Percentiles rank a stretch among this genome's conserved stretches.
phyloP scores from a whole-genome alignment of 345 rosid species.

The Syzygium jambos region DNA sequence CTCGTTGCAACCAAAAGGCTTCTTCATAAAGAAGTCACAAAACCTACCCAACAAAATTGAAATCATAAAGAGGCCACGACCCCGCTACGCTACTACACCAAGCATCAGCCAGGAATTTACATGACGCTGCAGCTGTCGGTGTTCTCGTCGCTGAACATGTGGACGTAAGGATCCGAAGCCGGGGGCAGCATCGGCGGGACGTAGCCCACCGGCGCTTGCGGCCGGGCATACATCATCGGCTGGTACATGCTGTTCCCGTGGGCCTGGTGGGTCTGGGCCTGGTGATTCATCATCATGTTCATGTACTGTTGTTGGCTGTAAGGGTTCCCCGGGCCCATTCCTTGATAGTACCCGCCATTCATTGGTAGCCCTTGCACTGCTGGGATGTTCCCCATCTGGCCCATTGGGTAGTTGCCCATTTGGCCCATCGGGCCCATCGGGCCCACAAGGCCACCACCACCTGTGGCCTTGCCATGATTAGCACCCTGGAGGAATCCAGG shows the following conservation, averaged over 20 bases:
- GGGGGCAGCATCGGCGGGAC: slow-evolving; percentile 54
- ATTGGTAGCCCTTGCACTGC: slow-evolving; percentile 78
- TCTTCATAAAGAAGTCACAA: background rate
- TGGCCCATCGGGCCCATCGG: slow-evolving; percentile 32
- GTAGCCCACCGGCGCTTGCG: slow-evolving; percentile 42
- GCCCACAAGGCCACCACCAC: slow-evolving; percentile 26
- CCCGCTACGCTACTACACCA: background rate
- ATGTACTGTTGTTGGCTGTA: slow-evolving; percentile 57
- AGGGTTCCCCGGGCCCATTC: slow-evolving; percentile 42
- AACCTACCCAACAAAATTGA: background rate
- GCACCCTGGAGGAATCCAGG: slow-evolving; percentile 20
- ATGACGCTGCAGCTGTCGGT: slow-evolving; percentile 76
- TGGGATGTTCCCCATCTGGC: slow-evolving; percentile 29
- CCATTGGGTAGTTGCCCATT: slow-evolving; percentile 26
- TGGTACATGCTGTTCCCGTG: slow-evolving; percentile 65
- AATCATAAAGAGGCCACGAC: background rate
- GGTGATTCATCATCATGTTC: slow-evolving; percentile 71
- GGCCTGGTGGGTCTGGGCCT: slow-evolving; percentile 6
- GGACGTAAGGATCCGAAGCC: slow-evolving; percentile 42
- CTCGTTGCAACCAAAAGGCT: background rate
- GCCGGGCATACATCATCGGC: slow-evolving; percentile 83
- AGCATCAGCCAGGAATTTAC: slow-evolving; percentile 24
- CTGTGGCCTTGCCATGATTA: slow-evolving; percentile 7
- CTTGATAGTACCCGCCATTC: slow-evolving; percentile 45
- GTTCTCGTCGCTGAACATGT: slow-evolving; percentile 89